Conservation (phyloP, 352 stramenopile genomes). For the Phytophthora ramorum region DNA sequence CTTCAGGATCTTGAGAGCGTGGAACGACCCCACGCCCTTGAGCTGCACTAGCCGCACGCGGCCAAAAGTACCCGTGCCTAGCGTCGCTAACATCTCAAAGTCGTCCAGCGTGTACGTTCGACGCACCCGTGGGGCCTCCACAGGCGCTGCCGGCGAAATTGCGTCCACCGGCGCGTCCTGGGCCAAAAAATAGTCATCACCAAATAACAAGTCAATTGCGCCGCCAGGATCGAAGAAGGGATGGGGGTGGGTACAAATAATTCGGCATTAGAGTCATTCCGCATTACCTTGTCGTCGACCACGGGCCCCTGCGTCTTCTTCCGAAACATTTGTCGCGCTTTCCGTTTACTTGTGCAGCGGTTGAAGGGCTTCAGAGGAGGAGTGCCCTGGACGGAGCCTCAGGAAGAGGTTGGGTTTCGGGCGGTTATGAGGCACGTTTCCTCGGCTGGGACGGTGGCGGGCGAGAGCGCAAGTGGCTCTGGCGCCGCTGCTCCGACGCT, state of each 20-base stretch:
- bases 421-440: slow-evolving; percentile 24
- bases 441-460: slow-evolving; percentile 8
- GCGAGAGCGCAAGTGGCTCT: slow-evolving; percentile 31
- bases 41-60: slow-evolving; percentile 86
- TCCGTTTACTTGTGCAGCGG: not conserved
- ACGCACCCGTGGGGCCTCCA: slow-evolving; percentile 36
- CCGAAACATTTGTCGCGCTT: slow-evolving; percentile 41
- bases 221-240: not conserved
- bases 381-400: not conserved
- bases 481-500: slow-evolving; percentile 35
- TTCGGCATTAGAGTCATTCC: not conserved
- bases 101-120: slow-evolving; percentile 62
- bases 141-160: slow-evolving; percentile 57
- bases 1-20: slow-evolving; percentile 93
- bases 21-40: slow-evolving; percentile 61
- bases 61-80: slow-evolving; percentile 91
- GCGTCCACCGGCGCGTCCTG: slow-evolving; percentile 57
- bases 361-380: not conserved
- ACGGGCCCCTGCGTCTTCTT: slow-evolving; percentile 40
- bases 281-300: slow-evolving; percentile 38
- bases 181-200: not conserved
- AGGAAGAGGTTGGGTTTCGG: not conserved
- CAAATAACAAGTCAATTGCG: not conserved
- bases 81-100: slow-evolving; percentile 82
- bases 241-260: not conserved